A percentile compares a stretch with the other conserved stretches of the same genome.
Evolutionary conservation across 805 yeast species (phyloP).

Genomic region (Wickerhamomyces tratensis): DNA sequence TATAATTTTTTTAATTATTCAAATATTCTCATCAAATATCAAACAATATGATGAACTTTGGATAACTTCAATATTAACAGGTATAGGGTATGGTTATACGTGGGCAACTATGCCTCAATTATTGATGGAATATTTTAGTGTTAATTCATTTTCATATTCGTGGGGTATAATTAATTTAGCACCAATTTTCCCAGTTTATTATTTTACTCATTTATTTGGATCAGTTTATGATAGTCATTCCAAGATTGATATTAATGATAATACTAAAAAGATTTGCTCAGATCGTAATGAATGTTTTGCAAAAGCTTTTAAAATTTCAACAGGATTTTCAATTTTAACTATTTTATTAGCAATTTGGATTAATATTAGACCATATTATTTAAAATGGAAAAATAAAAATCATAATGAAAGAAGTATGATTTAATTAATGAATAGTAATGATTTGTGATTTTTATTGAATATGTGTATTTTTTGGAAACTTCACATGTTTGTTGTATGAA

Average conservation of each 20-base stretch:
- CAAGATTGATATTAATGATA: neutral
- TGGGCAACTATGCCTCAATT: constrained; percentile 72
- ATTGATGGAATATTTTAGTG: constrained; percentile 66
- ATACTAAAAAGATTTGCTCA: constrained; percentile 6
- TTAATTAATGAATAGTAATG: too few species aligned
- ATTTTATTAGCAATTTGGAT: too few species aligned
- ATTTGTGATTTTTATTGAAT: too few species aligned
- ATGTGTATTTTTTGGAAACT: too few species aligned
- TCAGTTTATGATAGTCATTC: constrained; percentile 43
- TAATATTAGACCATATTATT: too few species aligned
- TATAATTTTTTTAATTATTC: constrained; percentile 36
- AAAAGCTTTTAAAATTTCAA: constrained; percentile 9
- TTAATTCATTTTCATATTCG: constrained; percentile 54
- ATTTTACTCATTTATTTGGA: constrained; percentile 58
- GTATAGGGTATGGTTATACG: constrained; percentile 64
- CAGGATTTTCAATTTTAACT: neutral
- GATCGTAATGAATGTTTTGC: constrained; percentile 12
- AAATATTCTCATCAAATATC: constrained; percentile 32
- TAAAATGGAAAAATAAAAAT: too few species aligned
- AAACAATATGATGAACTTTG: constrained; percentile 30
- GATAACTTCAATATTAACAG: constrained; percentile 45
- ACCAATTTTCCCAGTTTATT: constrained; percentile 52
- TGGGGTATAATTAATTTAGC: constrained; percentile 68
- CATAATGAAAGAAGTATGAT: too few species aligned
- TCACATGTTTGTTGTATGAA: too few species aligned